phyloP scores from a whole-genome alignment of 2,329 filamentous ascomycete species.

The Tetracladium maxilliforme region DNA sequence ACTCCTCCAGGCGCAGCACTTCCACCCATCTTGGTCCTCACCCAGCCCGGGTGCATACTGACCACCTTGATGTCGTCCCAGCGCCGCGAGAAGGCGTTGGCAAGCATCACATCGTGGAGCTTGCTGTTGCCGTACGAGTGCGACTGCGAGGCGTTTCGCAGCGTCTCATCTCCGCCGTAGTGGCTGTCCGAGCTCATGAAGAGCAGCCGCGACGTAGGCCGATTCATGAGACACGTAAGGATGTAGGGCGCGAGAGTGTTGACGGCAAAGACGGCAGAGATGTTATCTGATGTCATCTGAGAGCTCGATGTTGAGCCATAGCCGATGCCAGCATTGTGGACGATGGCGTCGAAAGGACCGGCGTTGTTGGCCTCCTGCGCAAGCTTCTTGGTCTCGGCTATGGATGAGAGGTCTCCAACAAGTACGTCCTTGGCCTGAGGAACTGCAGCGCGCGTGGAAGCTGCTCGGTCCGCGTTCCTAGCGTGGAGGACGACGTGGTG shows the following conservation, averaged over 20 bases:
- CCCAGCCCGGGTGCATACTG: conserved; percentile 36
- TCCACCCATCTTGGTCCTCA: conserved; percentile 38
- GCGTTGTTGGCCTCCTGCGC: conserved; percentile 32
- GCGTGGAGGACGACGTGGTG: conserved; percentile 42
- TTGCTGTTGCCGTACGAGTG: conserved; percentile 39
- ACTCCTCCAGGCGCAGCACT: conserved; percentile 27
- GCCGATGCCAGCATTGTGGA: conserved; percentile 42
- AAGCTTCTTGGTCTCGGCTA: conserved; percentile 32
- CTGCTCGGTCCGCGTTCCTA: conserved; percentile 35
- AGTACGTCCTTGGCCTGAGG: conserved; percentile 34
- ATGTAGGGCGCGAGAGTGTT: conserved; percentile 44
- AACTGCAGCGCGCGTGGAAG: conserved; percentile 28
- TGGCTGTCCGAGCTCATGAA: conserved; percentile 38
- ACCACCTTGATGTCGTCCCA: conserved; percentile 28
- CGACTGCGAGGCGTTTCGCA: conserved; percentile 20
- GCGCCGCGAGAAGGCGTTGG: conserved; percentile 33
- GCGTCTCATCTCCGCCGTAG: conserved; percentile 22
- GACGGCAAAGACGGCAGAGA: conserved; percentile 34
- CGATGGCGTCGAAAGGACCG: conserved; percentile 35
- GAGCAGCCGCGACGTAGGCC: conserved; percentile 29
- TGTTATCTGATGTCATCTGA: conserved; percentile 24
- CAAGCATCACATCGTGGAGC: conserved; percentile 38
- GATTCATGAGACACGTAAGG: conserved; percentile 31
- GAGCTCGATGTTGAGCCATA: conserved; percentile 16
- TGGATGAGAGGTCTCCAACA: conserved; percentile 33